These are phyloP conservation scores for Puccinia triticina DNA, from an alignment of 1,284 basidiomycete genomes.

Conservation along the genomic window DNA sequence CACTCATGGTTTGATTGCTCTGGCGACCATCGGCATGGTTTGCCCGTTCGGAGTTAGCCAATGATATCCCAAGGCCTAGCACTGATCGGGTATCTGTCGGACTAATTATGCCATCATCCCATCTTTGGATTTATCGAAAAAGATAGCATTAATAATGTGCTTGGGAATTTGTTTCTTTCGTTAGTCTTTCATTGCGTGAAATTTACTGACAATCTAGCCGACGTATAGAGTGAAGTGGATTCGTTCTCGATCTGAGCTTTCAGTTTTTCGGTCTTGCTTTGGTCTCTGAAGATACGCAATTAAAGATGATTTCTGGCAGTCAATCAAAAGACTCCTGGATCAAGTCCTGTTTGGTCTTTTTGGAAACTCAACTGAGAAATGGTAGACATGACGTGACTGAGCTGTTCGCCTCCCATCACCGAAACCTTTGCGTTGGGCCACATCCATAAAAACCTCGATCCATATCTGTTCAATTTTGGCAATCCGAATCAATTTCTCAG, in stretches of 20 bases:
- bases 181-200: not conserved
- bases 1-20: conserved; percentile 14
- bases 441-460: conserved; percentile 93
- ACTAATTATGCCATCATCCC: conserved; percentile 87
- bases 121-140: conserved; percentile 53
- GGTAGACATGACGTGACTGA: conserved; percentile 86
- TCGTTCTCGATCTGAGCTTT: conserved; percentile 82
- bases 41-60: not conserved
- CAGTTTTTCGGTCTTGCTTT: conserved; percentile 72
- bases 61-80: conserved; percentile 34
- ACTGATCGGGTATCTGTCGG: conserved; percentile 77
- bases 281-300: conserved; percentile 66
- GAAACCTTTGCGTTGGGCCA: conserved; percentile 95
- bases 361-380: conserved; percentile 72
- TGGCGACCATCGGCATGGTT: not conserved
- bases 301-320: not conserved
- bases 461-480: conserved; percentile 68
- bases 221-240: conserved; percentile 81
- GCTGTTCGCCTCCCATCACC: conserved; percentile 94
- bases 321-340: not conserved
- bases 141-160: not conserved
- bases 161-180: not conserved
- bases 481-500: not conserved
- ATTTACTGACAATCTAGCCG: conserved; percentile 68
- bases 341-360: not conserved